phyloP scores from a whole-genome alignment of 2,329 filamentous ascomycete species.

The Fusarium brevicatenulatum region DNA sequence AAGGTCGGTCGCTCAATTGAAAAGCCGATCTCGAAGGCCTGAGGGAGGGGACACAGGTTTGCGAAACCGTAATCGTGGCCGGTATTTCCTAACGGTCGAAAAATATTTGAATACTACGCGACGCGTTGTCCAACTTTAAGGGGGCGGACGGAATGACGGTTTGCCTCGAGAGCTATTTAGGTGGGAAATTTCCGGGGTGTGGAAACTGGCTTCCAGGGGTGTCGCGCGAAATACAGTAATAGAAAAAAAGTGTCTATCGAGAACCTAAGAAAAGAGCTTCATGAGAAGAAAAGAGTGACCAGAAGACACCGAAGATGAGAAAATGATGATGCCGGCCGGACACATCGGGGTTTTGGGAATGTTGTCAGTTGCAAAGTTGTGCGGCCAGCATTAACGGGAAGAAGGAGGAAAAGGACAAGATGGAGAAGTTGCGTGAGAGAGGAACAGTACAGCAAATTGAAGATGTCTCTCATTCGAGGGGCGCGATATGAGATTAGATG shows the following conservation, averaged over 20 bases:
- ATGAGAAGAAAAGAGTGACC: constrained; percentile 44
- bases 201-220: constrained; percentile 40
- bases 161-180: constrained; percentile 29
- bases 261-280: constrained; percentile 41
- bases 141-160: constrained; percentile 42
- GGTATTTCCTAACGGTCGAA: constrained; percentile 29
- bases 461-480: constrained; percentile 26
- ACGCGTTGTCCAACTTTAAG: constrained; percentile 48
- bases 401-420: constrained; percentile 1
- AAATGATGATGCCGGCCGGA: constrained; percentile 45
- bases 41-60: constrained; percentile 27
- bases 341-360: constrained; percentile 44
- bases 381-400: constrained; percentile 21
- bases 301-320: constrained; percentile 30
- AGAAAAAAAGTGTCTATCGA: constrained; percentile 28
- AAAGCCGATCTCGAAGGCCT: constrained; percentile 41
- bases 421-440: constrained; percentile 16
- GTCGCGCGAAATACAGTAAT: constrained; percentile 21
- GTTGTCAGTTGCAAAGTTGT: constrained; percentile 24
- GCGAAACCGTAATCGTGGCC: constrained; percentile 33
- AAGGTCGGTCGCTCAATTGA: constrained; percentile 38
- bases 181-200: constrained; percentile 42
- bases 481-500: constrained; percentile 33
- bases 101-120: constrained; percentile 43
- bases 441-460: constrained; percentile 20